These are phyloP conservation scores for Lineolata rhizophorae DNA, from an alignment of 495 filamentous ascomycete species.

Conservation along the genomic window DNA sequence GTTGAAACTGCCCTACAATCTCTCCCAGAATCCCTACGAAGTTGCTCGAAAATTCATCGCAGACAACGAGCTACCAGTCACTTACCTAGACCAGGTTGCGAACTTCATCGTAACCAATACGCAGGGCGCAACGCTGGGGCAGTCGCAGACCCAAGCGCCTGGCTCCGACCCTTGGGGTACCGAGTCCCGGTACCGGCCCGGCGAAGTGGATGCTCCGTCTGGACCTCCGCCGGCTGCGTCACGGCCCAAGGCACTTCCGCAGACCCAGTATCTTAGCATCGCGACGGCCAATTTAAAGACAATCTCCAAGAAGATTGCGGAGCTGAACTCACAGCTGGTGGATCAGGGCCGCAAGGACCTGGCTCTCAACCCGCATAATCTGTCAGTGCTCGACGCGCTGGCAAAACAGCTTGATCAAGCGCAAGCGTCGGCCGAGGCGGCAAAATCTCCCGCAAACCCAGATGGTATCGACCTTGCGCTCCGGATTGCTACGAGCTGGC, in stretches of 20 bases:
- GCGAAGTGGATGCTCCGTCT: slow-evolving; percentile 22
- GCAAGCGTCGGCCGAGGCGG: background rate
- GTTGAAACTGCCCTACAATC: slow-evolving; percentile 83
- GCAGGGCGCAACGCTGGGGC: slow-evolving; percentile 60
- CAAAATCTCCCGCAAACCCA: slow-evolving; percentile 4
- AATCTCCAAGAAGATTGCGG: slow-evolving; percentile 50
- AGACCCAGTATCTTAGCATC: slow-evolving; percentile 65
- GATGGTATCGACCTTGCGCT: slow-evolving; percentile 35
- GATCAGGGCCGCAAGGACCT: slow-evolving; percentile 47
- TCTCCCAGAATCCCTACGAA: slow-evolving; percentile 81
- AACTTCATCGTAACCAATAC: slow-evolving; percentile 86
- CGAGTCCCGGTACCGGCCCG: slow-evolving; percentile 59
- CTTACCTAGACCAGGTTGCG: slow-evolving; percentile 80
- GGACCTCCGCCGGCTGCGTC: slow-evolving; percentile 17
- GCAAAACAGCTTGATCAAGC: slow-evolving; percentile 29
- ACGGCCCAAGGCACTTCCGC: slow-evolving; percentile 46
- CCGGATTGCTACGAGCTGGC: slow-evolving; percentile 54
- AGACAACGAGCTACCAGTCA: slow-evolving; percentile 76
- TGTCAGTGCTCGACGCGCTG: slow-evolving; percentile 31
- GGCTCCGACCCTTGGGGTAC: slow-evolving; percentile 54
- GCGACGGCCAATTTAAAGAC: slow-evolving; percentile 34
- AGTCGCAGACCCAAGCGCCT: slow-evolving; percentile 23
- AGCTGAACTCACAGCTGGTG: slow-evolving; percentile 45
- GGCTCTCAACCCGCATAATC: slow-evolving; percentile 47
- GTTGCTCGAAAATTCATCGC: slow-evolving; percentile 78